These are phyloP conservation scores for Elongisporangium anandrum DNA, from an alignment of 352 stramenopile genomes.

Conservation along the genomic window DNA sequence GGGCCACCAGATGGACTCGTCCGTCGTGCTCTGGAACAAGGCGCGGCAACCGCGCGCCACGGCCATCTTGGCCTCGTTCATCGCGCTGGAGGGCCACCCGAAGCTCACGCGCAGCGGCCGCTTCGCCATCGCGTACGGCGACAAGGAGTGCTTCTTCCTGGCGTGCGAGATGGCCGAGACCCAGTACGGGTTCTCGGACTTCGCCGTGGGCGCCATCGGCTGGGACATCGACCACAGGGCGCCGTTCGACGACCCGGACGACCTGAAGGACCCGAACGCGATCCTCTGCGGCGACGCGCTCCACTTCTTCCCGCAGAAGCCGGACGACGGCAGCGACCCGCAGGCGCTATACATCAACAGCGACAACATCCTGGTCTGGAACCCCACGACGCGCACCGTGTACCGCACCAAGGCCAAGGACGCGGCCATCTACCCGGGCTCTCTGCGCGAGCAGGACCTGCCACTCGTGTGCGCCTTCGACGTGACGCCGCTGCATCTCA, in stretches of 20 bases:
- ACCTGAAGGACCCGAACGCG: conserved; percentile 1
- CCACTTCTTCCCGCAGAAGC: conserved; percentile 33
- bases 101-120: neutral
- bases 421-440: conserved; percentile 27
- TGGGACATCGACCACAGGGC: conserved; percentile 12
- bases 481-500: conserved; percentile 21
- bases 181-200: conserved; percentile 9
- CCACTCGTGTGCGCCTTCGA: conserved; percentile 34
- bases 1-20: conserved; percentile 17
- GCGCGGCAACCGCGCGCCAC: conserved; percentile 10
- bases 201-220: conserved; percentile 1
- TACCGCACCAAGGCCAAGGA: conserved; percentile 24
- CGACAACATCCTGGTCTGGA: conserved; percentile 35
- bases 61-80: conserved; percentile 12
- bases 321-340: conserved; percentile 7
- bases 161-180: conserved; percentile 18
- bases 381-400: conserved; percentile 10
- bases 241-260: conserved; percentile 8
- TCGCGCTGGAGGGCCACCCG: conserved; percentile 4
- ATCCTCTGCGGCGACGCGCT: conserved; percentile 40
- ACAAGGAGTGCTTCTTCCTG: conserved; percentile 20
- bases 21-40: conserved; percentile 16
- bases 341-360: conserved; percentile 50
- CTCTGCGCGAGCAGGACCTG: conserved; percentile 27
- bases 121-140: conserved; percentile 8